Evolutionary conservation across 768 basidiomycete genomes (phyloP), one percentile per base, ranked within the genome.

Genomic region (Gloeophyllum trabeum): DNA sequence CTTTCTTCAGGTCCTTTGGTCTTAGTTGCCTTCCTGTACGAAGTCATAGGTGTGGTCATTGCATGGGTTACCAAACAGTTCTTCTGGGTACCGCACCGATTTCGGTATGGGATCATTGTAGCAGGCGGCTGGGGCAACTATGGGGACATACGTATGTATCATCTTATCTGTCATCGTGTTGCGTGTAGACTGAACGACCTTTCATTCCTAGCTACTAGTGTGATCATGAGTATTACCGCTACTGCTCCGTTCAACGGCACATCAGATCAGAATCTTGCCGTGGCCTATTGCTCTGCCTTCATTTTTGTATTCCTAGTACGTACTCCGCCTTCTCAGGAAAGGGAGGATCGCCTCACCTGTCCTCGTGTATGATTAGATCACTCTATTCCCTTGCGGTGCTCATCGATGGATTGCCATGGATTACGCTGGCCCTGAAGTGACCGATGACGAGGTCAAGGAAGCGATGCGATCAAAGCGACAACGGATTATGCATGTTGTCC

Each of bases 61-160:
- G 74, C 76, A 0, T 77, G 67, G 63, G 37, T 71, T n/a, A 59
- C 76, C 41, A 72, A 71, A 39, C 70, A 73, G 46, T 49, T 81
- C 39, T 85, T 81, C 51, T 86, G 82, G 75, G 81, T 87, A 2
- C 85, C 85, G 1, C 79, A 83, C 51, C 69, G 80, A 21, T 86
- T 87, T 52, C 65, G 83, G 37, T 74, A 77, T 50, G 86, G 83
- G 0, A 66, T 87, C 19, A 51, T 86, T 0, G 72, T 74, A 3
- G 81, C 82, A 0, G 83, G 81, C 28, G 74, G 70, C 3, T 86
- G 75, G 74, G 70, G 65, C 6, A 86, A 85, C 49, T 70, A 70
- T 35, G 81, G 77, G 6, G 84, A 83, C 51, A 71, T 86, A 24
- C 79, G 81, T 84, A 51, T 53, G 76, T 37, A 4, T 43, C 35